Conservation (phyloP, 192 early-diverging fungal species). For the Spizellomyces punctatus region DNA sequence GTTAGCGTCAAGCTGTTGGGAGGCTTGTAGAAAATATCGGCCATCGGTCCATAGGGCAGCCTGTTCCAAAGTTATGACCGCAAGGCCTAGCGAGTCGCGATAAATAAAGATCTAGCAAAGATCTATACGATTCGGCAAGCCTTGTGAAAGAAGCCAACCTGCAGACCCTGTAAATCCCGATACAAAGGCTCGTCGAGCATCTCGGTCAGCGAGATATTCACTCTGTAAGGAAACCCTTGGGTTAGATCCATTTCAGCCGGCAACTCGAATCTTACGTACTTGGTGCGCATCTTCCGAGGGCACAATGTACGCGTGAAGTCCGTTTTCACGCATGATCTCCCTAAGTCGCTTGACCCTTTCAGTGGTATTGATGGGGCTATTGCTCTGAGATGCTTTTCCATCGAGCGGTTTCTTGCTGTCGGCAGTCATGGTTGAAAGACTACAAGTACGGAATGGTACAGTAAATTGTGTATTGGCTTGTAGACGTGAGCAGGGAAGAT, state of each 20-base stretch:
- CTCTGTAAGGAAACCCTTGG: conserved; percentile 55
- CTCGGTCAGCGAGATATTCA: conserved; percentile 91
- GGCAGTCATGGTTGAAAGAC: background rate
- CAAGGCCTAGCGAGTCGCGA: conserved; percentile 54
- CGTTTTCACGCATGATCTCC: conserved; percentile 53
- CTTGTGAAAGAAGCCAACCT: background rate
- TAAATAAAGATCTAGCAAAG: too few species aligned
- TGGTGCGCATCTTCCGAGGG: conserved; percentile 98
- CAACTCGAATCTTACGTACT: conserved; percentile 42
- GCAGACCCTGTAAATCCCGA: conserved; percentile 98
- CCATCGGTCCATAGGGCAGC: conserved; percentile 97
- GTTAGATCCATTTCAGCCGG: background rate
- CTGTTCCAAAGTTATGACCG: conserved; percentile 75
- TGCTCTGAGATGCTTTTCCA: background rate
- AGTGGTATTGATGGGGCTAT: conserved; percentile 44
- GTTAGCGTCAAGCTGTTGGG: conserved; percentile 85
- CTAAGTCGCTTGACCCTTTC: conserved; percentile 59
- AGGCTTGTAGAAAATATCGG: conserved; percentile 95
- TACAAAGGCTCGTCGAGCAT: conserved; percentile 87
- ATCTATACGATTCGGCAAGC: too few species aligned
- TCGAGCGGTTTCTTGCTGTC: background rate
- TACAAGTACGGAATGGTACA: background rate
- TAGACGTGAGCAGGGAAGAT: too few species aligned
- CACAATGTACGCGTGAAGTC: conserved; percentile 65
- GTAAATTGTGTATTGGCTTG: too few species aligned